Base-by-base conservation (phyloP, 176 grass and related monocot species). In the Pontederia crassipes region DNA sequence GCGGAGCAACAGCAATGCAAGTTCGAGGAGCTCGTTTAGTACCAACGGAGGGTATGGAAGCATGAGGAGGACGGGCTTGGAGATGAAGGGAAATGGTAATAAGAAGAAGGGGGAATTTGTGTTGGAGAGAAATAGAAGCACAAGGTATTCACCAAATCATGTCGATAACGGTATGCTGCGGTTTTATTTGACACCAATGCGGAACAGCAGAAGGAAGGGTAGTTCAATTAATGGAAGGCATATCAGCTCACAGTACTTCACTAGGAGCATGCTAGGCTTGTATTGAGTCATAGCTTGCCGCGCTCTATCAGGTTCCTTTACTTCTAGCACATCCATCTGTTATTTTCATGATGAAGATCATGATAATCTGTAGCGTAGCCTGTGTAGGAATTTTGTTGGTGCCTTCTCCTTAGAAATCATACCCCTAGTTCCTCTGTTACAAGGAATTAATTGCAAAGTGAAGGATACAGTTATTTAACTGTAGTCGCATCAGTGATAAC, bases 21-120 rank as follows among this genome's bases (percentile, higher is more conserved):
- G 85, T 76, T 75, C 80, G 11, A 84, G 90, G 77, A 89, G 77
- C 80, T 95, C 90, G 62, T 89, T 89, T 76, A 89, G 86, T 66
- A 84, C 79, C 71, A 89, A 86, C 75, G 77, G 74, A 59, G 86
- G 90, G 8, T 76, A 86, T 7, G 77, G 86, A 52, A 86, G 90
- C 77, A 85, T 80, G 9, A 46, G 80, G 32, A 40, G 32, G 69
- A 89, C 71, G 58, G 80, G 69, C 27, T 24, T 67, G 61, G 82
- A 81, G 9, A 28, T 13, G 35, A 77, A 80, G 62, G 67, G 75
- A 20, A 62, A 69, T 14, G 59, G 59, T 48, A 85, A 75, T 67
- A 86, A 57, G 57, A 83, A 63, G 78, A 86, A 75, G 46, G 86
- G 90, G 7, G 80, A 95, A 18, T 69, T 82, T 49, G 52, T 84